Percentiles rank a stretch among this genome's conserved stretches.
Evolutionary conservation across 768 basidiomycete species (phyloP).

Genomic region (Tephrocybe sp.): DNA sequence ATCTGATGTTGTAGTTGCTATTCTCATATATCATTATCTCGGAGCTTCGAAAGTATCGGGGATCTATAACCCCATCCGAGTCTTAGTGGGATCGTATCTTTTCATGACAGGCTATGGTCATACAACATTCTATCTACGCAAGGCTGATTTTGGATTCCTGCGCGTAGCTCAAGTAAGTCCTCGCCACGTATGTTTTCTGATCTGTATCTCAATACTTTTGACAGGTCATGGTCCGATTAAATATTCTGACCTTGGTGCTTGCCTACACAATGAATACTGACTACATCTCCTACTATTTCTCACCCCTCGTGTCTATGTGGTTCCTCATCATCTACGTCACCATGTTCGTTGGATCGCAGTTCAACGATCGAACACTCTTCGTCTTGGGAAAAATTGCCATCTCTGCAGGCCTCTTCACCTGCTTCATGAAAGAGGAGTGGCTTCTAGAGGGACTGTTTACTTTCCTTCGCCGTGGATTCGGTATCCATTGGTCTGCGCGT

Average conservation of each 20-base stretch:
- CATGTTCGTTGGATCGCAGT: constrained; percentile 65
- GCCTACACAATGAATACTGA: constrained; percentile 92
- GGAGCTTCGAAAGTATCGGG: constrained; percentile 89
- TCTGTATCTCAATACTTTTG: constrained; percentile 6
- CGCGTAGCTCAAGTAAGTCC: constrained; percentile 67
- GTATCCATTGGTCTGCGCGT: constrained; percentile 78
- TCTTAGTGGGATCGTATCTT: constrained; percentile 84
- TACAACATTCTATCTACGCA: constrained; percentile 85
- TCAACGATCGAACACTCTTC: constrained; percentile 71
- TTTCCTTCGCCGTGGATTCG: constrained; percentile 62
- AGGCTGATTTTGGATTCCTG: constrained; percentile 80
- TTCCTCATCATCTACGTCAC: constrained; percentile 85
- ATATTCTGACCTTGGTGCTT: constrained; percentile 77
- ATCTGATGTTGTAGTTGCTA: constrained; percentile 53
- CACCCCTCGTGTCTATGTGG: constrained; percentile 90
- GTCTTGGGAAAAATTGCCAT: constrained; percentile 68
- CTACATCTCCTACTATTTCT: constrained; percentile 90
- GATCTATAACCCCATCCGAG: constrained; percentile 91
- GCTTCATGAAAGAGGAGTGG: constrained; percentile 64
- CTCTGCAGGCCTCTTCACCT: constrained; percentile 63
- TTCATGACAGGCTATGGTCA: constrained; percentile 96
- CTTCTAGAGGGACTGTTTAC: constrained; percentile 65
- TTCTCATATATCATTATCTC: constrained; percentile 91
- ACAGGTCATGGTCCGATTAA: constrained; percentile 78
- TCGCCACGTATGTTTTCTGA: background rate